Evolutionary conservation across 2,329 filamentous ascomycete genomes (phyloP), one percentile per base, ranked within the genome.

Genomic region (Ophiocordyceps polyrhachis-furcata): DNA sequence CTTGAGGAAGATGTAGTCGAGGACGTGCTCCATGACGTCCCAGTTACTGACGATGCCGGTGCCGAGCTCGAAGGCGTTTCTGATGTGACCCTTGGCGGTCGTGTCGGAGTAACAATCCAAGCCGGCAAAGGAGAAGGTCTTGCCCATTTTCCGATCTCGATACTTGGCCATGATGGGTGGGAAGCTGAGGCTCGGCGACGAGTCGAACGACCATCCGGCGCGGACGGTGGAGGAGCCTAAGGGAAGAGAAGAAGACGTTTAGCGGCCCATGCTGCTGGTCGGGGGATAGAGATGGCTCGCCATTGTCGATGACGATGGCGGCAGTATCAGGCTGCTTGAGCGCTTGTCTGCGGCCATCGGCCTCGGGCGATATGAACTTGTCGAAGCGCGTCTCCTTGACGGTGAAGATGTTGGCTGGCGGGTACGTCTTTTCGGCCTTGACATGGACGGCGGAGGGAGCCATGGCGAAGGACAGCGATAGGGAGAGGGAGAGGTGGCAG

Each of bases 271-370:
- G 14, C 20, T 21, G 31, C 9, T 15, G 31, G 40, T 3, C 28
- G 17, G 8, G 23, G 15, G 14, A 8, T 43, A 32, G 17, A 40
- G 20, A n/a, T 21, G 21, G 45, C 63, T 48, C 66, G 93, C 88
- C 91, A 81, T 95, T 95, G 67, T 98, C 91, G 58, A 98, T 96
- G 49, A 98, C 84, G 56, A 98, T 95, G 43, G 87, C 85, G 44
- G 79, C 83, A 41, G 68, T 65, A 47, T 67, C 71, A 15, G 70
- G 61, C 19, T 71, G 64, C 46, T 74, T 64, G 43, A 74, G 70
- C 48, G 84, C 88, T 52, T 73, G 70, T 54, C 75, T 71, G 56
- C 82, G 87, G 42, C 83, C 84, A 55, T 89, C 80, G 9, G 69
- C 65, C 53, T 74, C 67, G 2, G 70, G 62, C 28, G 68, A 61